Evolutionary conservation across 1,284 basidiomycete genomes (phyloP).

Genomic region (Meira miltonrushii): DNA sequence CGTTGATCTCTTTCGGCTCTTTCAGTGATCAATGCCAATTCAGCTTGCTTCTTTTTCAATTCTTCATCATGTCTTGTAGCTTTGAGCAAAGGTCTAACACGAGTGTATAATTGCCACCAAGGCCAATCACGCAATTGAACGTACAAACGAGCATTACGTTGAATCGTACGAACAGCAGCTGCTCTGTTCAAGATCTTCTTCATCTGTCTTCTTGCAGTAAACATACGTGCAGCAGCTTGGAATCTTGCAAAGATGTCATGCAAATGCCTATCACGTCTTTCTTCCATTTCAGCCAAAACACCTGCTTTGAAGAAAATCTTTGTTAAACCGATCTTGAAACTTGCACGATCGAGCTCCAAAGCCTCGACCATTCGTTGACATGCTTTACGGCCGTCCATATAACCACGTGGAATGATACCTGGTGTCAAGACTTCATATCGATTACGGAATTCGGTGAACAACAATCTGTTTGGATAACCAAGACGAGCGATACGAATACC

Average conservation of each 20-base stretch:
- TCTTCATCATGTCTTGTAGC: slow-evolving; percentile 92
- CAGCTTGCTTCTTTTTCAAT: slow-evolving; percentile 78
- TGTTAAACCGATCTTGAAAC: slow-evolving; percentile 87
- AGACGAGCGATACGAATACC: slow-evolving; percentile 96
- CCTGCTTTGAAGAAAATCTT: slow-evolving; percentile 99
- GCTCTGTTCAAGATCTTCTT: slow-evolving; percentile 92
- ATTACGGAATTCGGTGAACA: slow-evolving; percentile 94
- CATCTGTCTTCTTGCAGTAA: slow-evolving; percentile 80
- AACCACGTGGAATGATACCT: slow-evolving; percentile 82
- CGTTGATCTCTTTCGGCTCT: slow-evolving; percentile 45
- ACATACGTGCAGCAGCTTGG: slow-evolving; percentile 79
- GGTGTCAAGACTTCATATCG: slow-evolving; percentile 94
- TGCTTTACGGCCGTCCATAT: slow-evolving; percentile 94
- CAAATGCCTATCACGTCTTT: slow-evolving; percentile 77
- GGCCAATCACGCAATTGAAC: slow-evolving; percentile 81
- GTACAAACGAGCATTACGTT: slow-evolving; percentile 87
- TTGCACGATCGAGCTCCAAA: slow-evolving; percentile 75
- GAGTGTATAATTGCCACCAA: slow-evolving; percentile 98
- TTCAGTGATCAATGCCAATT: slow-evolving; percentile 62
- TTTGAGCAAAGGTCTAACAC: slow-evolving; percentile 80
- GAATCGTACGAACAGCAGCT: slow-evolving; percentile 82
- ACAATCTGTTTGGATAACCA: slow-evolving; percentile 92
- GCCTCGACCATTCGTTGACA: slow-evolving; percentile 87
- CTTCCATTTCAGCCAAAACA: slow-evolving; percentile 94
- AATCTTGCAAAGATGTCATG: slow-evolving; percentile 84